A percentile compares a stretch with the other conserved stretches of the same genome.
Evolutionary conservation across 441 rosid genomes (phyloP).

Genomic region (Melastoma candidum): DNA sequence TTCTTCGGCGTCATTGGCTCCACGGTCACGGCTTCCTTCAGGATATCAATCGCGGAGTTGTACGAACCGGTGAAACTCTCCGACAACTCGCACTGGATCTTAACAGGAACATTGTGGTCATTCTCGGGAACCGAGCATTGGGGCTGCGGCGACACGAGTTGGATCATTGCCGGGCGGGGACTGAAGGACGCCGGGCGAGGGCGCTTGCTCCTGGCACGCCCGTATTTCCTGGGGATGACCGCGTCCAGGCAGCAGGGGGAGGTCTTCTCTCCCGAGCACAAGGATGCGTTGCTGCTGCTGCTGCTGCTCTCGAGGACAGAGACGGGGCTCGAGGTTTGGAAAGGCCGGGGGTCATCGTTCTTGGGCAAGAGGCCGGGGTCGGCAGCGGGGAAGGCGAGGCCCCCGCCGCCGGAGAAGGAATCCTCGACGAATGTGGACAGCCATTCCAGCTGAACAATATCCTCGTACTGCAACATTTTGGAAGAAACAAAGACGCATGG

Average conservation of each 20-base stretch:
- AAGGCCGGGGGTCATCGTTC: slow-evolving; percentile 25
- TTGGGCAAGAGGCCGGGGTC: slow-evolving; percentile 24
- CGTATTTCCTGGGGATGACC: slow-evolving; percentile 33
- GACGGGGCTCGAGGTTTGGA: slow-evolving; percentile 72
- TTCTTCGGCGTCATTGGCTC: slow-evolving; percentile 23
- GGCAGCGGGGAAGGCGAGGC: slow-evolving; percentile 38
- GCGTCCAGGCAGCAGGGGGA: slow-evolving; percentile 17
- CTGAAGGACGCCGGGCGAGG: slow-evolving; percentile 66
- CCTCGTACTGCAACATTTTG: slow-evolving; percentile 55
- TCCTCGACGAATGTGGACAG: slow-evolving; percentile 66
- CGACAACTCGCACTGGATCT: slow-evolving; percentile 27
- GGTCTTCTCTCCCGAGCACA: slow-evolving; percentile 51
- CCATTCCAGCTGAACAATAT: slow-evolving; percentile 81
- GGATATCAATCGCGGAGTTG: slow-evolving; percentile 47
- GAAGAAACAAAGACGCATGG: too few relatives aligned
- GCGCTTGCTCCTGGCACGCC: slow-evolving; percentile 90
- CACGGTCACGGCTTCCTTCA: slow-evolving; percentile 25
- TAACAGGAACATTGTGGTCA: too few relatives aligned
- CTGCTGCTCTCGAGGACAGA: slow-evolving; percentile 95
- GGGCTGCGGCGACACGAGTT: slow-evolving; percentile 37
- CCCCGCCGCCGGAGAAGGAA: slow-evolving; percentile 41
- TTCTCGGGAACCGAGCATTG: slow-evolving; percentile 16
- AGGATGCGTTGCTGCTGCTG: slow-evolving; percentile 5
- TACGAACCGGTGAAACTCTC: slow-evolving; percentile 52
- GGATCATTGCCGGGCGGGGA: slow-evolving; percentile 38